These are phyloP conservation scores for Juglanconis juglandina DNA, from an alignment of 2,329 filamentous ascomycete species.

Conservation along the genomic window DNA sequence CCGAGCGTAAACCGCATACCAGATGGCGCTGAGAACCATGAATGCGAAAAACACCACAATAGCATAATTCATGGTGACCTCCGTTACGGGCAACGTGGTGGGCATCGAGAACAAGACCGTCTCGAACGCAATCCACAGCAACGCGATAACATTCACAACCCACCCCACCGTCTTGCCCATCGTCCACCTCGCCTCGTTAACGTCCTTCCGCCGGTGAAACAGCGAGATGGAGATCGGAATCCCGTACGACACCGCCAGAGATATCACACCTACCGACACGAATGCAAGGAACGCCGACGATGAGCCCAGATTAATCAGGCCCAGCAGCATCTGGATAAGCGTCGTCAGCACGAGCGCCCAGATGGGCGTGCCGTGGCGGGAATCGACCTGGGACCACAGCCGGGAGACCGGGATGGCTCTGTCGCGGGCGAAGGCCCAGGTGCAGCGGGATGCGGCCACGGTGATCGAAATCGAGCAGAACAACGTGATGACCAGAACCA, in stretches of 20 bases:
- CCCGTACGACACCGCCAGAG: constrained; percentile 51
- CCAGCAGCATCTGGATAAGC: constrained; percentile 50
- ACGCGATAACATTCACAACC: constrained; percentile 41
- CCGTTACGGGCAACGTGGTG: constrained; percentile 42
- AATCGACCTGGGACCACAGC: constrained; percentile 50
- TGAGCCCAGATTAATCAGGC: constrained; percentile 56
- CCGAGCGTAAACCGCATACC: constrained; percentile 49
- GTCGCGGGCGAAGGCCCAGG: constrained; percentile 62
- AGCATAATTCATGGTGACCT: constrained; percentile 53
- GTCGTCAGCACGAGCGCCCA: constrained; percentile 55
- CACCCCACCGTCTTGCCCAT: constrained; percentile 41
- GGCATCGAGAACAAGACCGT: constrained; percentile 54
- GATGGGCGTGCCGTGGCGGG: constrained; percentile 50
- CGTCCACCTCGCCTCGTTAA: constrained; percentile 46
- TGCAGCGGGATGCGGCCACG: constrained; percentile 64
- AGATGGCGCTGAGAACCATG: constrained; percentile 40
- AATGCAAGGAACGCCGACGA: constrained; percentile 57
- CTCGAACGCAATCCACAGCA: constrained; percentile 51
- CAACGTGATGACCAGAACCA: constrained; percentile 54
- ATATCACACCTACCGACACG: constrained; percentile 53
- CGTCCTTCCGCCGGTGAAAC: constrained; percentile 41
- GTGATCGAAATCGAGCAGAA: constrained; percentile 64
- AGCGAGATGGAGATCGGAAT: constrained; percentile 54
- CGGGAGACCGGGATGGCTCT: constrained; percentile 50
- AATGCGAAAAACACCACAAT: constrained; percentile 56